Percentiles rank a stretch among this genome's conserved stretches.
Conservation (phyloP, 2,329 filamentous ascomycete genomes). For the Septoria petroselini region DNA sequence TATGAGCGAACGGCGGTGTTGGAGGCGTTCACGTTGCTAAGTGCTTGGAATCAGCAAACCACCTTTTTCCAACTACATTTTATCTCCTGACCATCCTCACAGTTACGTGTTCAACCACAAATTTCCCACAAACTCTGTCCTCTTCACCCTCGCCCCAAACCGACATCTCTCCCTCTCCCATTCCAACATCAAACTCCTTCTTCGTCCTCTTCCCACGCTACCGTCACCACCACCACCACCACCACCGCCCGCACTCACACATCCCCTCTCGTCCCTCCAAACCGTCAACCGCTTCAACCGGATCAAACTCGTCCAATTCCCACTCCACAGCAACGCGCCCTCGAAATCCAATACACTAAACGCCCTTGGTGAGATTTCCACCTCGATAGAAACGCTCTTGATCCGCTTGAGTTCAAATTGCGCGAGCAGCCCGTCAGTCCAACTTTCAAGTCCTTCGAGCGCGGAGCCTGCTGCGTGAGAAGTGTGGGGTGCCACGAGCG, state of each 20-base stretch:
- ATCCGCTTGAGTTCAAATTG: constrained; percentile 5
- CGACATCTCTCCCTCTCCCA: not conserved
- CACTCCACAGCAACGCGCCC: constrained; percentile 15
- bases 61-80: too few relatives aligned
- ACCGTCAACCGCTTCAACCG: constrained; percentile 7
- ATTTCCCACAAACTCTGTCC: not conserved
- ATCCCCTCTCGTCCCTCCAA: constrained; percentile 9
- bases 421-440: constrained; percentile 6
- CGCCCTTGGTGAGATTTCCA: not conserved
- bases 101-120: constrained; percentile 10
- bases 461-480: not conserved
- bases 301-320: constrained; percentile 8
- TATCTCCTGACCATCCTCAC: too few relatives aligned
- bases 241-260: not conserved
- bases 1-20: too few relatives aligned
- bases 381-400: constrained; percentile 6
- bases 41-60: too few relatives aligned
- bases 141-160: not conserved
- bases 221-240: not conserved
- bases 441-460: constrained; percentile 4
- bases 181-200: constrained; percentile 1
- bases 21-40: not conserved
- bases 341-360: constrained; percentile 7
- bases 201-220: not conserved
- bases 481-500: constrained; percentile 7